Evolutionary conservation across 495 filamentous ascomycete species (phyloP), one percentile per base, ranked within the genome.

Genomic region (Podospora comata): DNA sequence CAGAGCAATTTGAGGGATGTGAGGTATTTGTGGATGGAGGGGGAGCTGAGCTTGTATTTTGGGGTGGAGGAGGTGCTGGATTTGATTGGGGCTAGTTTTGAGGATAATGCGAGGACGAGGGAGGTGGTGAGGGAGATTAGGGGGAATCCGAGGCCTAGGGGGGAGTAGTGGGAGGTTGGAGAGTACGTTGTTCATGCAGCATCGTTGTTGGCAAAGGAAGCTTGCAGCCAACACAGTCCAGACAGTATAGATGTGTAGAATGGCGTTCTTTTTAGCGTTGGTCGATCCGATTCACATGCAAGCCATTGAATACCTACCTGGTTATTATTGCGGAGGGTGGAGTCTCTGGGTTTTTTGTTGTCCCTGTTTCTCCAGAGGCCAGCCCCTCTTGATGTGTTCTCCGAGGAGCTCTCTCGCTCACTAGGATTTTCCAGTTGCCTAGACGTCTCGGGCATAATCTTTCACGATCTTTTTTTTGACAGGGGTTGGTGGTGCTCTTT

Each of bases 1-100:
- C 93, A 98, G 77, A 93, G 91, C 72, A 92, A 91, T 64, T 81
- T 98, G 57, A 90, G 87, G 64, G 94, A 99, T 70, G 94, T 99
- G 70, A 88, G 88, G 74, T 97, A 86, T 73, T 77, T 97, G 62
- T 98, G 93, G 92, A 81, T 87, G 59, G 93, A 97, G 73, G 91
- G 91, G 60, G 91, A 93, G 73, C 77, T 97, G 64, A 89, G 89
- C 72, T 72, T 95, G 65, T 92, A 96, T 70, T 97, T 97, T 77
- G 87, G 89, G 18, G 82, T 82, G 4, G 92, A 91, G 57, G 95
- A 97, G 80, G 86, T 98, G 54, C 82, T 96, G 20, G 95, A 98
- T 71, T 72, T 99, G 78, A 90, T 99, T 60, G 83, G 89, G 70
- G 89, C 92, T 18, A 85, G 96, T 75, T 99, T 99, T 81, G 93